These are phyloP conservation scores for Elsinoe ampelina DNA, from an alignment of 2,329 filamentous ascomycete genomes.

Conservation along the genomic window DNA sequence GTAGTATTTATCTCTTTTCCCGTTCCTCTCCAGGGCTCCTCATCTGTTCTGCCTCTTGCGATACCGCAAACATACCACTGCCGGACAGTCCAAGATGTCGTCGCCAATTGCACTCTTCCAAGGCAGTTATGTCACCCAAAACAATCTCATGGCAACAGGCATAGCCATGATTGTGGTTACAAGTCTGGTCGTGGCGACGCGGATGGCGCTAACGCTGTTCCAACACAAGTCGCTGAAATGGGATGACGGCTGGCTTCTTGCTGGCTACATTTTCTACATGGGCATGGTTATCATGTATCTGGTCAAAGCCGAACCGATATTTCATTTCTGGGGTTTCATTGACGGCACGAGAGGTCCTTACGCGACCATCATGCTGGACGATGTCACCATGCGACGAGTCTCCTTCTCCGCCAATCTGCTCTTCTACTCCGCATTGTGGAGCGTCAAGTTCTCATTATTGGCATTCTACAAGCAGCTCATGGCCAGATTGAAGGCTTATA, in stretches of 20 bases:
- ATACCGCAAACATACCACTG: neutral
- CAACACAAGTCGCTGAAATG: neutral
- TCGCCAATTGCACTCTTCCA: neutral
- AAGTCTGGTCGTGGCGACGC: neutral
- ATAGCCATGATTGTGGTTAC: conserved; percentile 8
- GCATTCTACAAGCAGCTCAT: conserved; percentile 12
- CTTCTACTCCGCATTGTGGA: conserved; percentile 6
- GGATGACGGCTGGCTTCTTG: conserved; percentile 7
- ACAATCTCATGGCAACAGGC: neutral
- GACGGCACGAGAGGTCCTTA: neutral
- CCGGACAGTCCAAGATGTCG: neutral
- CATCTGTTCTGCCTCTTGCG: neutral
- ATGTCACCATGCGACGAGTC: neutral
- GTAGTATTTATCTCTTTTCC: neutral
- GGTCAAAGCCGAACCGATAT: conserved; percentile 1
- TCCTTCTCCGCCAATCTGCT: conserved; percentile 1
- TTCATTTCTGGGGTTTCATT: conserved; percentile 7
- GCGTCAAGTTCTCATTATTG: conserved; percentile 10
- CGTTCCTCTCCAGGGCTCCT: too few species aligned
- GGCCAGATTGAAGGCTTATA: neutral
- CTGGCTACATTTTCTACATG: conserved; percentile 1
- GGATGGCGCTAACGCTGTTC: neutral
- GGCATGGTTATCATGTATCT: conserved; percentile 3
- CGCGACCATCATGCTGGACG: neutral
- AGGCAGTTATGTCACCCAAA: conserved; percentile 7